phyloP scores from a whole-genome alignment of 1,284 basidiomycete genomes.

The Microbotryomycetes sp. region DNA sequence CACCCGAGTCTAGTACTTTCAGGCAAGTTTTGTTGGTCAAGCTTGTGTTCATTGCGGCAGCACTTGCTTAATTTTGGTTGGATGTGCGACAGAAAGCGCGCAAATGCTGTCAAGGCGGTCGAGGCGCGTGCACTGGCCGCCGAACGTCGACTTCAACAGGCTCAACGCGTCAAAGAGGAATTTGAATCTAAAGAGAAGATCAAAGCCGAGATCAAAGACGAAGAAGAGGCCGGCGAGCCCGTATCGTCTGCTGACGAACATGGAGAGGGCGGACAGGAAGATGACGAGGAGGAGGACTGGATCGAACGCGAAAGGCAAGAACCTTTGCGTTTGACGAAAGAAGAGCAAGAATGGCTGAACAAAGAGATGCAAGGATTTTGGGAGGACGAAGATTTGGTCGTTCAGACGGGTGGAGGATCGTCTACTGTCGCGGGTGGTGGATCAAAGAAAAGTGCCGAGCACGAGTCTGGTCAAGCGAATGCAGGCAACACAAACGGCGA shows the following conservation, averaged over 20 bases:
- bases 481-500: too few relatives aligned
- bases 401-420: too few relatives aligned
- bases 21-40: conserved; percentile 1
- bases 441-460: too few relatives aligned
- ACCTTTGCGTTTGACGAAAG: neutral
- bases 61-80: too few relatives aligned
- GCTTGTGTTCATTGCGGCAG: too few relatives aligned
- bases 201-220: conserved; percentile 2
- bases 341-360: conserved; percentile 12
- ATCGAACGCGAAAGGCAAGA: conserved; percentile 6
- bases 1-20: conserved; percentile 12
- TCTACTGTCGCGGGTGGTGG: too few relatives aligned
- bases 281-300: conserved; percentile 12
- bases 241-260: neutral
- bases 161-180: neutral
- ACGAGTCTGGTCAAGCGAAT: too few relatives aligned
- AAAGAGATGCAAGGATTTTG: conserved; percentile 16
- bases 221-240: too few relatives aligned
- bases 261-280: neutral
- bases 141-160: neutral
- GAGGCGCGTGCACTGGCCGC: neutral
- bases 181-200: neutral
- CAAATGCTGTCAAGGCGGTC: conserved; percentile 8
- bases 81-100: conserved; percentile 7
- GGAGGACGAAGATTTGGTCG: neutral